Percentiles rank a stretch among this genome's conserved stretches.
Evolutionary conservation across 2,329 filamentous ascomycete species (phyloP).

Genomic region (Fusarium continuum): DNA sequence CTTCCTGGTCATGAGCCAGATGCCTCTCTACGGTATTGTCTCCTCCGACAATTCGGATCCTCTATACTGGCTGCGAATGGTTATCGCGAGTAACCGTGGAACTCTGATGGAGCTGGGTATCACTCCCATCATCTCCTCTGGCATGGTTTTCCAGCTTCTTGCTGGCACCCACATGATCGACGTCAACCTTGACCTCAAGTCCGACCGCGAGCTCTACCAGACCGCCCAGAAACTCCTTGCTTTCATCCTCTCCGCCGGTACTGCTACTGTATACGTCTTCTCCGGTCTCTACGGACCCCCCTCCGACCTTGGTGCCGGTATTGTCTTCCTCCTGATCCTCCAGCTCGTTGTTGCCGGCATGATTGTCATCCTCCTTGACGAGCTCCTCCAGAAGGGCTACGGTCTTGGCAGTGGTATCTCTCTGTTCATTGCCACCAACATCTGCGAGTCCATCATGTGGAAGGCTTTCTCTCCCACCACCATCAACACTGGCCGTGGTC

Average conservation of each 20-base stretch:
- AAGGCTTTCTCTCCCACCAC: slow-evolving; percentile 99
- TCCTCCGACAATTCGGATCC: slow-evolving; percentile 98
- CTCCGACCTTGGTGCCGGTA: slow-evolving; percentile 94
- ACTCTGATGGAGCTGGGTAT: slow-evolving; percentile 97
- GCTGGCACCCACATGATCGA: slow-evolving; percentile 99
- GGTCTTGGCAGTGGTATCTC: slow-evolving; percentile 98
- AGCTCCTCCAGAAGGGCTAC: slow-evolving; percentile 99
- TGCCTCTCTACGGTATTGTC: slow-evolving; percentile 99
- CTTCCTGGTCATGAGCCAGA: slow-evolving; percentile 99
- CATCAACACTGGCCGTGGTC: slow-evolving; percentile 98
- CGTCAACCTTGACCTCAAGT: slow-evolving; percentile 99
- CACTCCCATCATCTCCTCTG: slow-evolving; percentile 98
- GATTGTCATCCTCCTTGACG: slow-evolving; percentile 98
- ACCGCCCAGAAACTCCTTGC: slow-evolving; percentile 99
- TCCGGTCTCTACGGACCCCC: slow-evolving; percentile 97
- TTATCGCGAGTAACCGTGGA: slow-evolving; percentile 98
- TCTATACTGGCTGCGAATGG: slow-evolving; percentile 99
- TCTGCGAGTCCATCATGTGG: slow-evolving; percentile 99
- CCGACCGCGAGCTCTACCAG: slow-evolving; percentile 99
- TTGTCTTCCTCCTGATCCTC: slow-evolving; percentile 97
- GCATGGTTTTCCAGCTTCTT: slow-evolving; percentile 99
- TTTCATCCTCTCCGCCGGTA: slow-evolving; percentile 96
- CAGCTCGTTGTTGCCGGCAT: slow-evolving; percentile 97
- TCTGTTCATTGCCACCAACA: slow-evolving; percentile 99
- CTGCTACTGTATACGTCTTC: slow-evolving; percentile 97